Evolutionary conservation across 2,329 filamentous ascomycete species (phyloP).

Genomic region (Fusarium tuaranense): DNA sequence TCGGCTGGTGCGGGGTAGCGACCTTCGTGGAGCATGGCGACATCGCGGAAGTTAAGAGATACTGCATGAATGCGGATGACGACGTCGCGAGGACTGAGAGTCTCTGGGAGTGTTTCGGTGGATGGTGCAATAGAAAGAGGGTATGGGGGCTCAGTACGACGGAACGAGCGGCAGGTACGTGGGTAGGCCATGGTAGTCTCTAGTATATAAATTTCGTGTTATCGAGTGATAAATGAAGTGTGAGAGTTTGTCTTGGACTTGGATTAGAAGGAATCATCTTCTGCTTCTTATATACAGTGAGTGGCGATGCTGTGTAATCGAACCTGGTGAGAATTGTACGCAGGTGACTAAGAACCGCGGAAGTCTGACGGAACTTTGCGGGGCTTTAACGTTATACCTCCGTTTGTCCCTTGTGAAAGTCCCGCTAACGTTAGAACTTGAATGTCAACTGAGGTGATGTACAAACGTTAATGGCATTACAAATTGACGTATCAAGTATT

Average conservation of each 20-base stretch:
- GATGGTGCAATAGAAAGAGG: neutral
- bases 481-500: neutral
- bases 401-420: neutral
- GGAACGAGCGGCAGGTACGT: neutral
- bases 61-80: neutral
- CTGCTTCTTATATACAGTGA: neutral
- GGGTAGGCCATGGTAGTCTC: neutral
- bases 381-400: neutral
- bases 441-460: too few species aligned
- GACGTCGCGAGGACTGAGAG: neutral
- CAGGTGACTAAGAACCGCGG: neutral
- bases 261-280: neutral
- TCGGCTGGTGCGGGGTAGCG: neutral
- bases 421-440: neutral
- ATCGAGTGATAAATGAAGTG: neutral
- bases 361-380: neutral
- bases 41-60: neutral
- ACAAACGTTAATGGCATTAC: neutral
- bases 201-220: neutral
- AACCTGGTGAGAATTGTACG: neutral
- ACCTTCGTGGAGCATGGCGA: neutral
- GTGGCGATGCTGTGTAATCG: neutral
- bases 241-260: neutral
- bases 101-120: neutral
- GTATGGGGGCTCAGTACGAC: neutral